Conservation (phyloP, 2,329 filamentous ascomycete genomes). For the Curvularia lunata region DNA sequence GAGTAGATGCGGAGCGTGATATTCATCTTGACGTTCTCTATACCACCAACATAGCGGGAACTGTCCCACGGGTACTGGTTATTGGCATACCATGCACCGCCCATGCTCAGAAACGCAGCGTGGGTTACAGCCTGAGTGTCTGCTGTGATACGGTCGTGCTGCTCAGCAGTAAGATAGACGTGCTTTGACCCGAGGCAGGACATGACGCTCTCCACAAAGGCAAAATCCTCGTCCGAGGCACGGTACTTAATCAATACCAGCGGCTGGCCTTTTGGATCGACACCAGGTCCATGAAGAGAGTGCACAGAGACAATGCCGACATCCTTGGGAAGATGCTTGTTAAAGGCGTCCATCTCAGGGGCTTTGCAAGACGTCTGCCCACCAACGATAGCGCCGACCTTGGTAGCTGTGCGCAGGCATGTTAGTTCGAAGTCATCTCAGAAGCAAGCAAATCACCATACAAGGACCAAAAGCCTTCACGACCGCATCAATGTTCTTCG, state of each 20-base stretch:
- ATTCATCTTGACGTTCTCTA: conserved; percentile 99
- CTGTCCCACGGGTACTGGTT: conserved; percentile 97
- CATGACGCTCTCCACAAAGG: conserved; percentile 80
- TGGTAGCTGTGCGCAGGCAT: conserved; percentile 71
- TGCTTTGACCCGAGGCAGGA: conserved; percentile 83
- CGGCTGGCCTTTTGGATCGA: conserved; percentile 87
- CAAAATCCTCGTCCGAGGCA: conserved; percentile 75
- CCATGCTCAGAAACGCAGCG: conserved; percentile 94
- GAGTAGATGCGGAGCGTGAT: conserved; percentile 95
- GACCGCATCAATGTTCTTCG: conserved; percentile 84
- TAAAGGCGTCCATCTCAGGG: conserved; percentile 92
- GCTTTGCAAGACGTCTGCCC: conserved; percentile 98
- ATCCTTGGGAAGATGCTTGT: conserved; percentile 83
- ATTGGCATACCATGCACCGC: conserved; percentile 95
- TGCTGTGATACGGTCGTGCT: conserved; percentile 96
- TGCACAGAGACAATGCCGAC: conserved; percentile 96
- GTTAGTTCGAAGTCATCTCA: conserved; percentile 15
- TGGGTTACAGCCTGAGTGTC: conserved; percentile 98
- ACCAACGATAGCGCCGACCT: conserved; percentile 91
- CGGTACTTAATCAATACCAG: conserved; percentile 94
- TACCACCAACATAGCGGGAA: conserved; percentile 92
- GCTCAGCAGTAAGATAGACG: conserved; percentile 82
- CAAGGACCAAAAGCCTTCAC: conserved; percentile 91
- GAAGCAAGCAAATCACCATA: conserved; percentile 59
- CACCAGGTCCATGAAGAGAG: conserved; percentile 90